Base-by-base conservation (phyloP, 768 basidiomycete genomes). In the Gloeophyllum trabeum region DNA sequence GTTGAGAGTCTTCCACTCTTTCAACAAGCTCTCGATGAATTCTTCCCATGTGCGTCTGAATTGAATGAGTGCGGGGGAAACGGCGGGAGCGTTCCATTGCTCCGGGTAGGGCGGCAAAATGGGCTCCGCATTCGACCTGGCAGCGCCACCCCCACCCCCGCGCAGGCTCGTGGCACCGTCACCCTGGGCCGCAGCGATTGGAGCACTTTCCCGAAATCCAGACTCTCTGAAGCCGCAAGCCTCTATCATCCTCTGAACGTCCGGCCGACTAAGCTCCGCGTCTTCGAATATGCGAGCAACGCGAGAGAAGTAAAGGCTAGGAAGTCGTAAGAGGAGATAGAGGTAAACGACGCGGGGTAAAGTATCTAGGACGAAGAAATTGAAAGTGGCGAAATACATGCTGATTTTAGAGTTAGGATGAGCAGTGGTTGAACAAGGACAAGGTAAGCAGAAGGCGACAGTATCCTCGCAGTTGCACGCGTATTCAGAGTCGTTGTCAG, bases 1-100 rank as follows among this genome's bases (percentile, higher is more conserved):
- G 50, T 86, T 86, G 32, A 75, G 52, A 4, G 81, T 85, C 61
- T 85, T 85, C 81, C 81, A 85, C 50, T 85, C 82, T 21, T 73
- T 67, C 47, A 75, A 46, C n/a, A 86, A 61, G 1, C 79, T 75
- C 42, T 81, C 78, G 7, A 85, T 70, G 48, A 87, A 84, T 0
- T 52, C 58, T 56, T 86, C 84, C 84, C 84, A 87, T 2, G 76
- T 70, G 5, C 53, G 48, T 48, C 69, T 71, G 65, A 88, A 88
- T 38, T 78, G 64, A 5, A 75, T 60, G 30, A 85, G 55, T 4
- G 81, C 73, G 4, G 79, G 80, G 0, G 81, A 73, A 3, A 79
- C 79, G 1, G 69, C 58, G 2, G 72, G 59, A 1, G 62, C 59
- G 16, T 48, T 54, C 65, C 63, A 66, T 7, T 66, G 61, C 36